Evolutionary conservation across 805 yeast genomes (phyloP), one percentile per base, ranked within the genome.

Genomic region (Lipomyces spencermartinsiae): DNA sequence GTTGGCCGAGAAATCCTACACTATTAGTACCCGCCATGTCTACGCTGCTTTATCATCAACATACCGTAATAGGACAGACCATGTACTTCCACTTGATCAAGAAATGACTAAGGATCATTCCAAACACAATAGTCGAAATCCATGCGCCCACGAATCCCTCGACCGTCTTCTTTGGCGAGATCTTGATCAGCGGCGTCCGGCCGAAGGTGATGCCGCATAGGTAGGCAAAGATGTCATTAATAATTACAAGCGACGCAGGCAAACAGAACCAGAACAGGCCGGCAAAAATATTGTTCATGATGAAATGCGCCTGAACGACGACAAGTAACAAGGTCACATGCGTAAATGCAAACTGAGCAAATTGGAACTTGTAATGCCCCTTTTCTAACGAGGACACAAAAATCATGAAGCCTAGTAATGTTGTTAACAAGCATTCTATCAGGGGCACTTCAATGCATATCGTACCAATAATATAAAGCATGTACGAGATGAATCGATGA

Each of bases 91-190:
- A 88, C 62, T 86, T 84, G 51, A 90, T 82, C 71, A 93, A 82
- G 62, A 89, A 76, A 73, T 85, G 85, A 1, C 96, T 85, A 63
- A 93, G 83, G 6, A 88, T 63, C 34, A 92, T 79, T 0, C 94
- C 92, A 70, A 91, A 87, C 46, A 90, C 70, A 6, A 91, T 88
- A 9, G 99, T 95, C 76, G 95, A 94, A 59, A 92, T 79, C 99
- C 99, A 95, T 19, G 98, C 99, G 62, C 99, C 99, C 61, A 94
- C 81, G 76, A 95, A 95, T 2, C 99, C 99, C 81, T 95, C 99
- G 49, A 94, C 93, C 2, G 99, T 95, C 81, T 95, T 95, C 80
- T 95, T 95, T 66, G 99, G 99, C 12, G 97, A 92, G 71, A 95
- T 92, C 62, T 90, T 92, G 74, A 95, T 92, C 75, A 95, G 86